Conservation (phyloP, 352 stramenopile species). For the Pythium pyrilobum region DNA sequence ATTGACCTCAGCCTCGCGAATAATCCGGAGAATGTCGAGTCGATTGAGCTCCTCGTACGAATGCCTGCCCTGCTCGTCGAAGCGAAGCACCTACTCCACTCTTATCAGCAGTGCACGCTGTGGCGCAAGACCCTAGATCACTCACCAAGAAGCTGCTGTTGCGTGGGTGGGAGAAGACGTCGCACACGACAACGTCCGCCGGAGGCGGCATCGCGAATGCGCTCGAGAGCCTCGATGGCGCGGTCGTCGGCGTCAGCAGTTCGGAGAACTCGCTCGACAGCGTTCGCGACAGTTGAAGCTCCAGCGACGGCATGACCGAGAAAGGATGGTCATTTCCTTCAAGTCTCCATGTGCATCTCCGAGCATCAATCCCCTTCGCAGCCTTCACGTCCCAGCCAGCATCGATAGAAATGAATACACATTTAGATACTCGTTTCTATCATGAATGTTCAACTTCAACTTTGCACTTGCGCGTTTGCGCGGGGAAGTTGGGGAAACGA, state of each 20-base stretch:
- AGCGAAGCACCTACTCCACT: conserved; percentile 24
- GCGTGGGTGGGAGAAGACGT: not conserved
- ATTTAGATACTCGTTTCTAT: not conserved
- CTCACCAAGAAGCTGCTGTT: conserved; percentile 21
- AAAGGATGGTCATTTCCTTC: conserved; percentile 19
- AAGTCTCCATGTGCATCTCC: not conserved
- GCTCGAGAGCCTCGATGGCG: not conserved
- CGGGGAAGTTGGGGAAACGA: not conserved
- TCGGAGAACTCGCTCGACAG: conserved; percentile 8
- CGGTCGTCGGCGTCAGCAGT: conserved; percentile 14
- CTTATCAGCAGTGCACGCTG: too few species aligned
- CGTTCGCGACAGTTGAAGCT: too few species aligned
- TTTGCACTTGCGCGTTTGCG: not conserved
- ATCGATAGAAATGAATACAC: conserved; percentile 2
- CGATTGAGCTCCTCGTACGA: conserved; percentile 24
- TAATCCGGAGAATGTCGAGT: conserved; percentile 26
- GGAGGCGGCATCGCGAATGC: not conserved
- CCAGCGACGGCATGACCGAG: too few species aligned
- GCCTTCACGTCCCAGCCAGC: not conserved
- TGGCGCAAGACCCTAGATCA: too few species aligned
- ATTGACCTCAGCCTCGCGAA: conserved; percentile 19
- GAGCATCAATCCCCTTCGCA: not conserved
- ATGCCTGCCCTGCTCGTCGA: conserved; percentile 24
- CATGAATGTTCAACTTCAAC: conserved; percentile 4
- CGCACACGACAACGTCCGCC: not conserved